Evolutionary conservation across 2,329 filamentous ascomycete genomes (phyloP).

Genomic region (Claviceps lovelessii): DNA sequence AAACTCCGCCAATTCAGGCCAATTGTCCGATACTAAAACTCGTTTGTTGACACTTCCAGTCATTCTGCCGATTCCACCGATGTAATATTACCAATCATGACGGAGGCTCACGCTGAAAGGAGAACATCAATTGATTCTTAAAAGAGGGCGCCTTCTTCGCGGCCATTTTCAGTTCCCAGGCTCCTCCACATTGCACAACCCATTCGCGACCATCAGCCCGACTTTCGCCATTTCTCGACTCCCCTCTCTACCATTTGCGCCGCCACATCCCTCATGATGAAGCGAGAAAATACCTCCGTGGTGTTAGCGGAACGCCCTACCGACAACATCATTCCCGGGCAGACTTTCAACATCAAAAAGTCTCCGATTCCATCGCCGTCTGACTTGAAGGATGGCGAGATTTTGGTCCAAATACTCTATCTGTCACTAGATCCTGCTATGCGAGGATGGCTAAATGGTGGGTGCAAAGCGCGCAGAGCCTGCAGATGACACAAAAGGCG

Average conservation of each 20-base stretch:
- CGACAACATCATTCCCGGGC: constrained; percentile 44
- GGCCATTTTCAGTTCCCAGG: not conserved
- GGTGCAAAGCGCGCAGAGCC: constrained; percentile 4
- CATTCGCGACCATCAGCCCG: not conserved
- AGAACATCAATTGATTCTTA: not conserved
- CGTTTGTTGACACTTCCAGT: not conserved
- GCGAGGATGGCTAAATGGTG: constrained; percentile 55
- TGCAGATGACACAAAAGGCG: not conserved
- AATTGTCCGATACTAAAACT: not conserved
- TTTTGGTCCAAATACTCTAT: constrained; percentile 48
- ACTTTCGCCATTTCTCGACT: not conserved
- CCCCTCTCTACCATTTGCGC: not conserved
- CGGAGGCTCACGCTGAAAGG: not conserved
- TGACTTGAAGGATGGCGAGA: constrained; percentile 47
- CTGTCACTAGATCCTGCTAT: constrained; percentile 63
- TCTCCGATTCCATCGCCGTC: constrained; percentile 34
- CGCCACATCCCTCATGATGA: constrained; percentile 19
- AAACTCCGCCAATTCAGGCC: not conserved
- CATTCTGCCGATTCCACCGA: not conserved
- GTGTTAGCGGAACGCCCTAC: constrained; percentile 51
- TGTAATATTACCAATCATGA: not conserved
- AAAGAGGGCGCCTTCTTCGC: not conserved
- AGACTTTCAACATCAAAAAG: constrained; percentile 46
- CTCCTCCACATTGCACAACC: not conserved
- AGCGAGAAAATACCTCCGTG: constrained; percentile 33